A percentile compares a stretch with the other conserved stretches of the same genome.
Conservation (phyloP, 2,329 filamentous ascomycete genomes). For the Neonectria magnoliae region DNA sequence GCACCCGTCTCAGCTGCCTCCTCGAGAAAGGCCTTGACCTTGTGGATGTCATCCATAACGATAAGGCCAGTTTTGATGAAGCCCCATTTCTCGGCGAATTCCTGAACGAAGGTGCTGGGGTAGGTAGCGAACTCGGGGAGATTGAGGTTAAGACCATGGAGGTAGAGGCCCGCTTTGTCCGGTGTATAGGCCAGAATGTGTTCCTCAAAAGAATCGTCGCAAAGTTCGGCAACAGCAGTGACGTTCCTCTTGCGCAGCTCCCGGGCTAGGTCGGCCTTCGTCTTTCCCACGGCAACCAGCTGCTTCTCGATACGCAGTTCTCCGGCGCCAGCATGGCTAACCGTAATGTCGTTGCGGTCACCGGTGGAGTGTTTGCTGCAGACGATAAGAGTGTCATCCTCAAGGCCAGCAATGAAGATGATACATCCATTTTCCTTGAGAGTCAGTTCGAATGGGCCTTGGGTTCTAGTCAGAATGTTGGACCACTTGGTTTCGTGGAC, state of each 20-base stretch:
- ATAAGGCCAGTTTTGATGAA: slow-evolving; percentile 90
- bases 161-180: slow-evolving; percentile 87
- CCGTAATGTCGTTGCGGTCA: slow-evolving; percentile 71
- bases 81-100: slow-evolving; percentile 91
- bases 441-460: slow-evolving; percentile 92
- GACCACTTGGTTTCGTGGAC: slow-evolving; percentile 84
- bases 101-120: slow-evolving; percentile 81
- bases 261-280: slow-evolving; percentile 78
- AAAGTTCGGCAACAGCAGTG: slow-evolving; percentile 96
- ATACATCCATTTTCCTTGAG: slow-evolving; percentile 99
- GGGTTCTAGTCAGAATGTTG: slow-evolving; percentile 78
- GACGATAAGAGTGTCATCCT: slow-evolving; percentile 90
- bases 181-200: slow-evolving; percentile 91
- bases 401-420: slow-evolving; percentile 93
- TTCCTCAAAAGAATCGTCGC: slow-evolving; percentile 96
- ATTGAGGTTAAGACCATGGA: slow-evolving; percentile 97
- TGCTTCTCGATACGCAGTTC: slow-evolving; percentile 86
- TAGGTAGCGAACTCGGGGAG: slow-evolving; percentile 92
- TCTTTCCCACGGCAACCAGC: slow-evolving; percentile 80
- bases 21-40: slow-evolving; percentile 85
- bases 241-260: slow-evolving; percentile 82
- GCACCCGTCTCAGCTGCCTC: slow-evolving; percentile 86
- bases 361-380: slow-evolving; percentile 99
- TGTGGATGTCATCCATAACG: slow-evolving; percentile 76
- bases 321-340: slow-evolving; percentile 87